Evolutionary conservation across 1,284 basidiomycete genomes (phyloP).

Genomic region (Ustilago xerochloae): DNA sequence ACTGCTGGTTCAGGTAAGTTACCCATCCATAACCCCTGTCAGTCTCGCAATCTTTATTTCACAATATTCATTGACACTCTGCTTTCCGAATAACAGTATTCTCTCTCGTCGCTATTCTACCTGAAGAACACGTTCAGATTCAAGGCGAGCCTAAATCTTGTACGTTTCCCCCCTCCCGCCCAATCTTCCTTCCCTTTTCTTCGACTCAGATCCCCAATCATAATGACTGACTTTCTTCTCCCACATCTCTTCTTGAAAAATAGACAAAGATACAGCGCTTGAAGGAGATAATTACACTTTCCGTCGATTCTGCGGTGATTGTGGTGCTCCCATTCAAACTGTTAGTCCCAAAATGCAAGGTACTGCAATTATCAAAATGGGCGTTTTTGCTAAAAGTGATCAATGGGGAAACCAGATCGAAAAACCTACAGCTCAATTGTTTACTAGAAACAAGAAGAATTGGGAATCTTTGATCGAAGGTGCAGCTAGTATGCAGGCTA

Average conservation of each 20-base stretch:
- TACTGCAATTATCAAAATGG: conserved; percentile 35
- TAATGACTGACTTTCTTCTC: no score
- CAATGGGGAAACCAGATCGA: conserved; percentile 11
- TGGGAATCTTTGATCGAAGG: conserved; percentile 28
- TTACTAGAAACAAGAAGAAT: conserved; percentile 18
- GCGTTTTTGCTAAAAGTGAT: conserved; percentile 22
- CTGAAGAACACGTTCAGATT: conserved; percentile 29
- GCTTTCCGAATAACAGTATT: background rate
- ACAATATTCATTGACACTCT: background rate
- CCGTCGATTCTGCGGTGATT: conserved; percentile 27
- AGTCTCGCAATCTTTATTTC: no score
- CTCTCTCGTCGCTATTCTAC: conserved; percentile 30
- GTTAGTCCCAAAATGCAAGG: conserved; percentile 6
- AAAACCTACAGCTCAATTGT: conserved; percentile 21
- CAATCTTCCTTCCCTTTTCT: background rate
- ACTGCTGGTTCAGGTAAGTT: conserved; percentile 31
- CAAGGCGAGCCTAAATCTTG: conserved; percentile 23
- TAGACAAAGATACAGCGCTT: conserved; percentile 19
- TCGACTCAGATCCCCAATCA: no score
- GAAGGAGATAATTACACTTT: conserved; percentile 17
- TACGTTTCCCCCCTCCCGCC: background rate
- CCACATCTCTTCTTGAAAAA: background rate
- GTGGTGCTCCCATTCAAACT: conserved; percentile 21
- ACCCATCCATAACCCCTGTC: background rate
- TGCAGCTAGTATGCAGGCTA: background rate